Percentiles rank a stretch among this genome's conserved stretches.
phyloP scores from a whole-genome alignment of 805 yeast genomes.

The Lipomyces sp. region DNA sequence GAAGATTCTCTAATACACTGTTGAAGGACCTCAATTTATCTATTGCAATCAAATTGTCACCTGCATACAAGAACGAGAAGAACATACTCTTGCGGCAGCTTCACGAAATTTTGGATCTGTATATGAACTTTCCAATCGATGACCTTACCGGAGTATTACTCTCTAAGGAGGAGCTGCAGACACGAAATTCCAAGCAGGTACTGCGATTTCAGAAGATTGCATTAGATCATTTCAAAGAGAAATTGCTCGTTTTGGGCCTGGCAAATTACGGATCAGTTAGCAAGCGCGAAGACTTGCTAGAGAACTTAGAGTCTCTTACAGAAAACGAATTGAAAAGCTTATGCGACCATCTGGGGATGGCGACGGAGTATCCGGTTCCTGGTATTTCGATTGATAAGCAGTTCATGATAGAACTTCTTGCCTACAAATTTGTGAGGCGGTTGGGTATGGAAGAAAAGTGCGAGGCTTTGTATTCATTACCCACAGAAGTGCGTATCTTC shows the following conservation, averaged over 20 bases:
- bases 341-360: conserved; percentile 23
- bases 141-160: conserved; percentile 49
- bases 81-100: conserved; percentile 14
- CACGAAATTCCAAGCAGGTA: conserved; percentile 25
- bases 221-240: conserved; percentile 35
- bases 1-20: conserved; percentile 47
- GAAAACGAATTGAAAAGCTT: conserved; percentile 36
- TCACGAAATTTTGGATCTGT: conserved; percentile 39
- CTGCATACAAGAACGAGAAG: conserved; percentile 18
- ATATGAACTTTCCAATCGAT: conserved; percentile 50
- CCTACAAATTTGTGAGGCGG: conserved; percentile 31
- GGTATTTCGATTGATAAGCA: conserved; percentile 17
- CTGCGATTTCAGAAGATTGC: conserved; percentile 41
- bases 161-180: conserved; percentile 33
- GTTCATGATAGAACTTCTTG: conserved; percentile 35
- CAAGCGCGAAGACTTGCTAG: conserved; percentile 36
- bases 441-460: conserved; percentile 5
- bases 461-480: conserved; percentile 11
- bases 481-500: conserved; percentile 24
- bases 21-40: conserved; percentile 41
- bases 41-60: conserved; percentile 26
- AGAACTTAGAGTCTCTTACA: conserved; percentile 37
- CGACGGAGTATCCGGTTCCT: conserved; percentile 14
- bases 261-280: conserved; percentile 41
- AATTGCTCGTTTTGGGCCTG: conserved; percentile 41